Percentiles rank a stretch among this genome's conserved stretches.
Conservation (phyloP, 495 filamentous ascomycete species). For the Xeromyces bisporus region DNA sequence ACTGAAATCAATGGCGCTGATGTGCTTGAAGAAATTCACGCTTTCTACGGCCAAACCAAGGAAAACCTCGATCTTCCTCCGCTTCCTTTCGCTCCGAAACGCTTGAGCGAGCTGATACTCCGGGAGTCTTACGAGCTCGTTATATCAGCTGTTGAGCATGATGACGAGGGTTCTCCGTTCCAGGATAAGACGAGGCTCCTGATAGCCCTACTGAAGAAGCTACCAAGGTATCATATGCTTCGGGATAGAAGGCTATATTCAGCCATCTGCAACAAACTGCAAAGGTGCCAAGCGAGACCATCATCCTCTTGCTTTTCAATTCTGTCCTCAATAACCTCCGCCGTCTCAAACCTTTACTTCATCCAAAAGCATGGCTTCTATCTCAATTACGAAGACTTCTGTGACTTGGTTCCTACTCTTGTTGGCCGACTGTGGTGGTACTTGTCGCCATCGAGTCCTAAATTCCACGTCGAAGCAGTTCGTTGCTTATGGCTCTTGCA, state of each 20-base stretch:
- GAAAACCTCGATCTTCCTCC: conserved; percentile 25
- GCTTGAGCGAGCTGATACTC: conserved; percentile 42
- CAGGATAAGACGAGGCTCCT: conserved; percentile 32
- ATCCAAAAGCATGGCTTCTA: conserved; percentile 30
- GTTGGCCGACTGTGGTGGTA: conserved; percentile 61
- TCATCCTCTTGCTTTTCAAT: conserved; percentile 22
- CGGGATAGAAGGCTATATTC: conserved; percentile 36
- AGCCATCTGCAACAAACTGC: conserved; percentile 30
- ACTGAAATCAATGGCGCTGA: conserved; percentile 18
- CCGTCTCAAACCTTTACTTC: conserved; percentile 45
- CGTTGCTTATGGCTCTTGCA: conserved; percentile 76
- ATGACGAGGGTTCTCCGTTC: conserved; percentile 11
- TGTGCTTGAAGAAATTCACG: conserved; percentile 40
- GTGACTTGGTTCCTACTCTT: conserved; percentile 47
- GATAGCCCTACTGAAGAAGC: conserved; percentile 40
- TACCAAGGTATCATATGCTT: conserved; percentile 34
- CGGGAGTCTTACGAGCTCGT: conserved; percentile 40
- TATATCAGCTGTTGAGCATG: conserved; percentile 19
- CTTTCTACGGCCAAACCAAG: conserved; percentile 42
- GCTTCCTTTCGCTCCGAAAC: conserved; percentile 40
- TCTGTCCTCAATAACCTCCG: conserved; percentile 42
- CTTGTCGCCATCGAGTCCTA: conserved; percentile 62
- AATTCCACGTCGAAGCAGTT: conserved; percentile 85
- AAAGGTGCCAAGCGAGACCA: conserved; percentile 6
- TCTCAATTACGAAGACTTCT: conserved; percentile 38